Percentiles rank a stretch among this genome's conserved stretches.
Evolutionary conservation across 176 grass and related monocot genomes (phyloP).

Genomic region (Eremochloa ophiuroides): DNA sequence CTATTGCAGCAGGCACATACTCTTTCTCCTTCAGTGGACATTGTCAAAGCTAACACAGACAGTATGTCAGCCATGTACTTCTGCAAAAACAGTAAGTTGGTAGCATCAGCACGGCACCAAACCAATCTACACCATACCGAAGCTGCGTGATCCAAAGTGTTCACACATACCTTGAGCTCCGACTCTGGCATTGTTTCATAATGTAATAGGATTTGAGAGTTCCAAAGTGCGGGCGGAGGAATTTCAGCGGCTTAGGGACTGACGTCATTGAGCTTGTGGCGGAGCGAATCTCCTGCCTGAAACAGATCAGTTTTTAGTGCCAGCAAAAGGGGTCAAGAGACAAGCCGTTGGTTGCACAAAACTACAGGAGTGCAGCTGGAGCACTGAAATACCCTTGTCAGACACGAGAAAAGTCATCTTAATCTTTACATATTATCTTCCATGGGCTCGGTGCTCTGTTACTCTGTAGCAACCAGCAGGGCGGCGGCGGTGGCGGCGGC

Average conservation of each 20-base stretch:
- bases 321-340: too few relatives aligned
- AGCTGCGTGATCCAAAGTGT: background rate
- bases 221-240: conserved; percentile 90
- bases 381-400: too few relatives aligned
- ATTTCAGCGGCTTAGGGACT: conserved; percentile 93
- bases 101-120: background rate
- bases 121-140: background rate
- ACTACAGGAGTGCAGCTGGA: too few relatives aligned
- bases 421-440: too few relatives aligned
- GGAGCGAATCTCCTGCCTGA: conserved; percentile 56
- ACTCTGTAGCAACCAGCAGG: too few relatives aligned
- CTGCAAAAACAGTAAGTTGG: conserved; percentile 30
- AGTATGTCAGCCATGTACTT: conserved; percentile 84
- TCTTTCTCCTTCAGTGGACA: conserved; percentile 87
- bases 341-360: too few relatives aligned
- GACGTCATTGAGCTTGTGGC: conserved; percentile 96
- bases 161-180: conserved; percentile 61
- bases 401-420: too few relatives aligned
- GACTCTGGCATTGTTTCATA: conserved; percentile 72
- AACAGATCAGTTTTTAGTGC: too few relatives aligned
- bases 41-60: conserved; percentile 80
- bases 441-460: too few relatives aligned
- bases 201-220: conserved; percentile 70
- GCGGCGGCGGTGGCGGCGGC: too few relatives aligned
- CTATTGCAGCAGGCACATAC: conserved; percentile 36